These are phyloP conservation scores for Psilocybe cyanescens DNA, from an alignment of 768 basidiomycete species.

Conservation along the genomic window DNA sequence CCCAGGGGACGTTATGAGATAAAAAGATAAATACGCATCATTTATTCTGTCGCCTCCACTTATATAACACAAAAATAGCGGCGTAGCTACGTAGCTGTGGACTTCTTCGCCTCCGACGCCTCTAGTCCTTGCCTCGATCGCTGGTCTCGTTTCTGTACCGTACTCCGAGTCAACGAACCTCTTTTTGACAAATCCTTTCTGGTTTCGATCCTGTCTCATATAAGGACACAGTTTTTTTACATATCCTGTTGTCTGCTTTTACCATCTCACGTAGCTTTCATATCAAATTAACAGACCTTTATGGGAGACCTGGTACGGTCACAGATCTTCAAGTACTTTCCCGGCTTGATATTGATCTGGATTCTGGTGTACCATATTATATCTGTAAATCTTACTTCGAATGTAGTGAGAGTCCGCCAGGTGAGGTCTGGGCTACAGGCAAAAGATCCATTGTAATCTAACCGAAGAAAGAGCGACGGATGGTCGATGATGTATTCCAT, in stretches of 20 bases:
- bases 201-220: neutral
- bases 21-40: slow-evolving; percentile 9
- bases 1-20: slow-evolving; percentile 17
- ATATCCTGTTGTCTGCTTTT: neutral
- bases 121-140: neutral
- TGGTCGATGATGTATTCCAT: neutral
- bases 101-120: neutral
- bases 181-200: neutral
- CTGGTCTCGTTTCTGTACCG: neutral
- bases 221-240: neutral
- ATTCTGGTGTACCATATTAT: neutral
- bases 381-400: neutral
- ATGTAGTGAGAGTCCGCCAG: too few species aligned
- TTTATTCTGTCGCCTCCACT: slow-evolving; percentile 3
- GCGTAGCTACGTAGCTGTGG: neutral
- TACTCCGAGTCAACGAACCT: neutral
- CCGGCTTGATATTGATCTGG: slow-evolving; percentile 12
- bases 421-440: too few species aligned
- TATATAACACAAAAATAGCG: neutral
- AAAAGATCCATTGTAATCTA: neutral
- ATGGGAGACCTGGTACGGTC: neutral
- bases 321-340: slow-evolving; percentile 9
- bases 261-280: neutral
- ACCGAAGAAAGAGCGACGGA: neutral
- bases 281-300: neutral